phyloP scores from a whole-genome alignment of 1,284 basidiomycete genomes.

The Cryptococcus sp. region DNA sequence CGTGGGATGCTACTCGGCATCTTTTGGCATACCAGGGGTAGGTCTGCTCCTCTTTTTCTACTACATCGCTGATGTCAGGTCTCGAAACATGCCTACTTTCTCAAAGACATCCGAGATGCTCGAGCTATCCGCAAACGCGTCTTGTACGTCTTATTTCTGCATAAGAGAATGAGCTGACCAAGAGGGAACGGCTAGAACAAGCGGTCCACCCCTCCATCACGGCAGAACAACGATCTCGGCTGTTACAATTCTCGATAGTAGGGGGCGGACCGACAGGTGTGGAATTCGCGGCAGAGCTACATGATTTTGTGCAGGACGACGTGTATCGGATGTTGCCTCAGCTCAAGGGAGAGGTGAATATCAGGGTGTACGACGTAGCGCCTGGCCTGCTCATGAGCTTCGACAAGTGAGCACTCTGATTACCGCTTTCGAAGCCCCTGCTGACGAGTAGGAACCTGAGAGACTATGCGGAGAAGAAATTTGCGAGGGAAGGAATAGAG shows the following conservation, averaged over 20 bases:
- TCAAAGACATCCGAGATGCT: constrained; percentile 77
- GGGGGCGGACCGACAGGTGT: constrained; percentile 60
- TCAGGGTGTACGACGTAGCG: constrained; percentile 73
- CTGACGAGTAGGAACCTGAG: constrained; percentile 16
- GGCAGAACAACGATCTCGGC: constrained; percentile 58
- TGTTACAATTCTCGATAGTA: constrained; percentile 75
- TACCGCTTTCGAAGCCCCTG: not conserved
- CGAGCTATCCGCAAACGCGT: constrained; percentile 70
- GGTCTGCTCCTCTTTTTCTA: constrained; percentile 12
- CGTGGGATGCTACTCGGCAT: constrained; percentile 78
- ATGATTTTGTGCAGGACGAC: constrained; percentile 54
- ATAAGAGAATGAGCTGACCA: constrained; percentile 5
- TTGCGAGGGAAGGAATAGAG: constrained; percentile 69
- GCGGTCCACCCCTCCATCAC: constrained; percentile 66
- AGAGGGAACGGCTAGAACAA: constrained; percentile 58
- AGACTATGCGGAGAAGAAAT: constrained; percentile 66
- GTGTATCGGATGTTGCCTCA: constrained; percentile 54
- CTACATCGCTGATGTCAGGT: constrained; percentile 51
- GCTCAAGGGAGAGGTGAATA: constrained; percentile 60
- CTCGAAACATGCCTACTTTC: constrained; percentile 69
- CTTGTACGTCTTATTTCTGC: constrained; percentile 51
- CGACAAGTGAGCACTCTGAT: constrained; percentile 55
- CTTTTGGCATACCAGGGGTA: constrained; percentile 51
- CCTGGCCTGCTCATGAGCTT: constrained; percentile 75
- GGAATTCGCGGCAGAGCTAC: constrained; percentile 78